A percentile compares a stretch with the other conserved stretches of the same genome.
These are phyloP conservation scores for Groenewaldozyma salmanticensis DNA, from an alignment of 805 yeast genomes.

Conservation along the genomic window DNA sequence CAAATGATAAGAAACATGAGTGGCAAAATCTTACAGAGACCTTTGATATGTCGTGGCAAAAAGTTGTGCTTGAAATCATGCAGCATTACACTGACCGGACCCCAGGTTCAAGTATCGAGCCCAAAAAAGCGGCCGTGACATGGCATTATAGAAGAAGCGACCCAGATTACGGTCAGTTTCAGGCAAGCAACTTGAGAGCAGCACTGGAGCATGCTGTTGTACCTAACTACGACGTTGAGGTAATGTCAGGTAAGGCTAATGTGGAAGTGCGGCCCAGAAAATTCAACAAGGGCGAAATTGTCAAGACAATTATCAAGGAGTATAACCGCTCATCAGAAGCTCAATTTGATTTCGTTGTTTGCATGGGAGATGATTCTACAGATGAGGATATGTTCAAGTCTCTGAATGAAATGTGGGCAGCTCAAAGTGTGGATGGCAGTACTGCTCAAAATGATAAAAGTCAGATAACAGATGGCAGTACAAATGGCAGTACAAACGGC, in stretches of 20 bases:
- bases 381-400: conserved; percentile 96
- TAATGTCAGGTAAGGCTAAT: conserved; percentile 95
- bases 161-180: conserved; percentile 85
- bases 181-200: conserved; percentile 63
- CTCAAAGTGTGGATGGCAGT: conserved; percentile 4
- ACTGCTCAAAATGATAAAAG: neutral
- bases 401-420: conserved; percentile 31
- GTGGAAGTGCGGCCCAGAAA: conserved; percentile 94
- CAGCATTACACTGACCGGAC: conserved; percentile 73
- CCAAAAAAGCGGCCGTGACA: conserved; percentile 85
- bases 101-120: conserved; percentile 81
- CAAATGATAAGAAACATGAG: conserved; percentile 24
- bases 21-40: conserved; percentile 84
- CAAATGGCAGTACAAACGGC: too few relatives aligned
- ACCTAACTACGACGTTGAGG: conserved; percentile 70
- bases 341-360: conserved; percentile 63
- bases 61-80: conserved; percentile 66
- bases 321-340: conserved; percentile 13
- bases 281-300: conserved; percentile 96
- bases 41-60: conserved; percentile 91
- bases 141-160: conserved; percentile 97
- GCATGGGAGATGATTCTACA: conserved; percentile 92
- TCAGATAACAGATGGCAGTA: too few relatives aligned
- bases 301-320: conserved; percentile 57
- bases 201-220: conserved; percentile 54